These are phyloP conservation scores for Magnolia changhungtana DNA, from an alignment of 164 flowering plant species.

Conservation along the genomic window DNA sequence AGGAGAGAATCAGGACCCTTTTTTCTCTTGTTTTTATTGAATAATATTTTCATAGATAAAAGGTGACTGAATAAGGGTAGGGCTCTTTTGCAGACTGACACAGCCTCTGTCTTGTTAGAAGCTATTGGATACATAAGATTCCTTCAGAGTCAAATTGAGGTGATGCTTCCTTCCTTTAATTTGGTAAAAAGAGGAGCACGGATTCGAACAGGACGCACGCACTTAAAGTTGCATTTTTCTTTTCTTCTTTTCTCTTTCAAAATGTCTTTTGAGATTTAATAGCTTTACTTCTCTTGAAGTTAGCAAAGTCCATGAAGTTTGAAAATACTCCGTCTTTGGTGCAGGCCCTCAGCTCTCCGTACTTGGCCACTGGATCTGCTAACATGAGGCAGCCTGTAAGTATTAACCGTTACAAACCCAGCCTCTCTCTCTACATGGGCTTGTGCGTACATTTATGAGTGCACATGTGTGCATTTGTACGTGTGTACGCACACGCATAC, in stretches of 20 bases:
- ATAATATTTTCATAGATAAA: background rate
- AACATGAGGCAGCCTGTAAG: conserved; percentile 62
- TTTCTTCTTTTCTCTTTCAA: background rate
- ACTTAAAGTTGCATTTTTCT: conserved; percentile 28
- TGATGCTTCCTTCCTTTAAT: conserved; percentile 33
- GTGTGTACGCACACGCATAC: no score
- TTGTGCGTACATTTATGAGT: no score
- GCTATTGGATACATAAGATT: conserved; percentile 94
- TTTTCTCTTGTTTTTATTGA: background rate
- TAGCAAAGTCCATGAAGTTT: background rate
- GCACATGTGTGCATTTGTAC: no score
- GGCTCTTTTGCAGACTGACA: conserved; percentile 89
- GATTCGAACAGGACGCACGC: conserved; percentile 24
- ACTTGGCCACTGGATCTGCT: conserved; percentile 50
- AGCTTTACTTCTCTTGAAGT: conserved; percentile 15
- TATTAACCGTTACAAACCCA: background rate
- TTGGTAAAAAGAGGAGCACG: background rate
- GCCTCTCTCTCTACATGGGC: background rate
- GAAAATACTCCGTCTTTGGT: background rate
- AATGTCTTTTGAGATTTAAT: conserved; percentile 4
- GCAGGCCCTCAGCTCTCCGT: conserved; percentile 86
- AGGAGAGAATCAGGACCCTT: background rate
- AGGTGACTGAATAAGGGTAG: background rate
- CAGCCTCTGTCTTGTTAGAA: conserved; percentile 93
- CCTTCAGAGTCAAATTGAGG: conserved; percentile 95